A percentile compares a stretch with the other conserved stretches of the same genome.
Conservation (phyloP, 2,329 filamentous ascomycete genomes). For the Diaporthe helianthi region DNA sequence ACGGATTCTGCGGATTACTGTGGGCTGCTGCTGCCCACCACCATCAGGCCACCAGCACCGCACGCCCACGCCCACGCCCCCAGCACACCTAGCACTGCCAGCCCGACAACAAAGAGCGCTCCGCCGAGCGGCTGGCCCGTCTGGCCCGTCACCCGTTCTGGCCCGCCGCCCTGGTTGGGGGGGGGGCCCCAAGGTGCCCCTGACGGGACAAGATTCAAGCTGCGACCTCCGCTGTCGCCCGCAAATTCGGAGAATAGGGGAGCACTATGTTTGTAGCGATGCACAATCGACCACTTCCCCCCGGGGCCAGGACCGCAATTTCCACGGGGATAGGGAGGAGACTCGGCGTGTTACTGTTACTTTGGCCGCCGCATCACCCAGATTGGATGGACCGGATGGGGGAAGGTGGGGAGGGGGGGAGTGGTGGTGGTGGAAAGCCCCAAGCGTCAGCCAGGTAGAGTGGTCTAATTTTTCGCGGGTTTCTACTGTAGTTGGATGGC, state of each 20-base stretch:
- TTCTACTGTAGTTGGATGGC: neutral
- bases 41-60: slow-evolving; percentile 17
- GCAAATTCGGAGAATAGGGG: slow-evolving; percentile 5
- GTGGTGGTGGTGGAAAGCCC: neutral
- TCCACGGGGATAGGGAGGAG: slow-evolving; percentile 14
- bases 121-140: slow-evolving; percentile 14
- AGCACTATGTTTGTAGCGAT: neutral
- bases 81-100: slow-evolving; percentile 1
- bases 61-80: neutral
- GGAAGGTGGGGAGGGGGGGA: no score
- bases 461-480: slow-evolving; percentile 9
- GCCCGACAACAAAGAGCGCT: slow-evolving; percentile 17
- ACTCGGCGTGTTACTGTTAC: slow-evolving; percentile 7
- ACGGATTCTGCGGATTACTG: neutral
- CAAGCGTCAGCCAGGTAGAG: slow-evolving; percentile 25
- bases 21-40: slow-evolving; percentile 8
- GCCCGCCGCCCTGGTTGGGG: neutral
- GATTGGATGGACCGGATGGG: neutral
- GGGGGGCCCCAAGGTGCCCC: slow-evolving; percentile 9
- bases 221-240: slow-evolving; percentile 22
- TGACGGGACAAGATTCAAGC: slow-evolving; percentile 17
- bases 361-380: slow-evolving; percentile 14
- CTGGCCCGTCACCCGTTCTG: slow-evolving; percentile 17
- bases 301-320: slow-evolving; percentile 15
- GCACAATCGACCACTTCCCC: slow-evolving; percentile 2